Conservation (phyloP, 257 asterid genomes). For the Forsythia suspensa region DNA sequence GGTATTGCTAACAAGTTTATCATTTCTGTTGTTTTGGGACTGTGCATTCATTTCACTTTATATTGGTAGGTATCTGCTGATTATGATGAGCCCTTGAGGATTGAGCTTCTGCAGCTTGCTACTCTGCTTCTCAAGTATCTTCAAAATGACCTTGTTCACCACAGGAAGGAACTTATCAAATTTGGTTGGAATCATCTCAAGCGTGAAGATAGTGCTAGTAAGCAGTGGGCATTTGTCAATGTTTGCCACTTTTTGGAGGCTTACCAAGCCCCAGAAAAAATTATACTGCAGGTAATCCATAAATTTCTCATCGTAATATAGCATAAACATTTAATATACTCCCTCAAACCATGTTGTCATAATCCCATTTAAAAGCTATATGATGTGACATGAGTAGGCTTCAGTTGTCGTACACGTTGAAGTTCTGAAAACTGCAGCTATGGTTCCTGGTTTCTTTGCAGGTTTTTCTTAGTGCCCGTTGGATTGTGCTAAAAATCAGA, state of each 20-base stretch:
- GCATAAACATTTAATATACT: not conserved
- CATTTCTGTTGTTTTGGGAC: conserved; percentile 10
- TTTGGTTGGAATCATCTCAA: conserved; percentile 99
- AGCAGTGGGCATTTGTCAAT: conserved; percentile 99
- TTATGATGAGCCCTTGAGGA: conserved; percentile 97
- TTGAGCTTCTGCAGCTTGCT: conserved; percentile 99
- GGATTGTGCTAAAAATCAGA: too few relatives aligned
- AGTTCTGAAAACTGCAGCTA: not conserved
- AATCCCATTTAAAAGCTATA: not conserved
- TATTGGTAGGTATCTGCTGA: conserved; percentile 75
- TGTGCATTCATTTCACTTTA: conserved; percentile 16
- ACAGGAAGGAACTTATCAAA: conserved; percentile 92
- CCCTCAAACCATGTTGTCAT: not conserved
- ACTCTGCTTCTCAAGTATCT: conserved; percentile 96
- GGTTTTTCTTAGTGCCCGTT: not conserved
- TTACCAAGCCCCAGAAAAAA: conserved; percentile 99
- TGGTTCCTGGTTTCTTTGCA: conserved; percentile 1
- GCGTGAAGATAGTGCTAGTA: conserved; percentile 99
- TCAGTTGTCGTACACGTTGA: not conserved
- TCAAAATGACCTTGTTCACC: conserved; percentile 93
- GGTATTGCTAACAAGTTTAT: not conserved
- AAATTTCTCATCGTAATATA: not conserved
- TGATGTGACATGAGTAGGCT: not conserved
- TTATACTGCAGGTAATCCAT: conserved; percentile 81
- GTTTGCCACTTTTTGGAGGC: conserved; percentile 99